A percentile compares a stretch with the other conserved stretches of the same genome.
Conservation (phyloP, 2,329 filamentous ascomycete species). For the Xylariaceae sp. region DNA sequence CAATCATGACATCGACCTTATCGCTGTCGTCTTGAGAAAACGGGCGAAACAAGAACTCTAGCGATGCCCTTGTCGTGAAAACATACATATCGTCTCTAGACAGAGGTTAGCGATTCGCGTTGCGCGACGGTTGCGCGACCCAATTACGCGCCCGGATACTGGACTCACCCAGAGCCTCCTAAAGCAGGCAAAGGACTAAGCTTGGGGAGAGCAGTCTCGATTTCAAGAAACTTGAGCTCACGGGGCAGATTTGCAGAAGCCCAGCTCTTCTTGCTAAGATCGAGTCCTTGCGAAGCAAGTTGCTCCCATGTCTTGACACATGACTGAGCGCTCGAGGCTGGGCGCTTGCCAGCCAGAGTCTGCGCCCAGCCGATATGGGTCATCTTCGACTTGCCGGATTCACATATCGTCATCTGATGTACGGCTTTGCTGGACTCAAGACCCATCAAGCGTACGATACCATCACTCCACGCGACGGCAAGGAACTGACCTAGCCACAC, state of each 20-base stretch:
- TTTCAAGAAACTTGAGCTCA: constrained; percentile 68
- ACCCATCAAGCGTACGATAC: constrained; percentile 68
- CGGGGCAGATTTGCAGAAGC: constrained; percentile 56
- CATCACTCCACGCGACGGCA: constrained; percentile 79
- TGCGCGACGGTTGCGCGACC: constrained; percentile 6
- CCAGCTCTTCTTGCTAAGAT: constrained; percentile 26
- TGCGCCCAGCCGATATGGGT: constrained; percentile 51
- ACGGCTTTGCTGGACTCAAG: constrained; percentile 77
- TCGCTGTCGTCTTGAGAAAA: constrained; percentile 61
- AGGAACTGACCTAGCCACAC: constrained; percentile 61
- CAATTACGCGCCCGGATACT: neutral
- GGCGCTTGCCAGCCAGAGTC: constrained; percentile 36
- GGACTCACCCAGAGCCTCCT: constrained; percentile 56
- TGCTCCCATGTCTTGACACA: constrained; percentile 30
- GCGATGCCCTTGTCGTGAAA: constrained; percentile 63
- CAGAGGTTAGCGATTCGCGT: constrained; percentile 17
- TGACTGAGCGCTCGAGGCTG: constrained; percentile 13
- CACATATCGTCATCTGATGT: constrained; percentile 59
- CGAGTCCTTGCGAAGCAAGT: constrained; percentile 27
- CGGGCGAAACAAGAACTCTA: constrained; percentile 64
- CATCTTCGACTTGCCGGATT: constrained; percentile 39
- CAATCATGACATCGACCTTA: constrained; percentile 72
- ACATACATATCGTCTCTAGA: constrained; percentile 51
- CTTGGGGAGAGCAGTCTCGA: constrained; percentile 70
- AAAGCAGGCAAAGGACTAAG: constrained; percentile 64